Conservation (phyloP, 345 rosid species). For the Citrus inodora region DNA sequence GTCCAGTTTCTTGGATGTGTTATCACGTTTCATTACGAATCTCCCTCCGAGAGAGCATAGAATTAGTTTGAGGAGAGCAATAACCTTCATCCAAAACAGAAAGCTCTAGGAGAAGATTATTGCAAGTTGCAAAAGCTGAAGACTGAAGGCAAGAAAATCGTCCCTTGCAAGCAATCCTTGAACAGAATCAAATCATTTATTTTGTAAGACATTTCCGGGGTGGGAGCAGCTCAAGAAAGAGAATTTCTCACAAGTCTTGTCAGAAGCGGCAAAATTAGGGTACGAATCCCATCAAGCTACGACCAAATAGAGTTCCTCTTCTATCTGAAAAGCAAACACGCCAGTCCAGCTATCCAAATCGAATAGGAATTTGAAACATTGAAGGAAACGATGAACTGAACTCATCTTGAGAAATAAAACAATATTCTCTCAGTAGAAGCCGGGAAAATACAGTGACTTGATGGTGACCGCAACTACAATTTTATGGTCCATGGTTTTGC, state of each 20-base stretch:
- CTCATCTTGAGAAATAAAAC: neutral
- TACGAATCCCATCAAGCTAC: neutral
- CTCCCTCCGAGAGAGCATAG: neutral
- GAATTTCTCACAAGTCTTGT: neutral
- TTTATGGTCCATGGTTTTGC: neutral
- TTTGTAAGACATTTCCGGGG: neutral
- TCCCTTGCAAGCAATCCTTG: neutral
- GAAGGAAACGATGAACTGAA: neutral
- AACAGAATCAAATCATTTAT: neutral
- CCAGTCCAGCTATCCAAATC: no score
- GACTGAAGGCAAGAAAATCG: neutral
- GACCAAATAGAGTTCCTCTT: neutral
- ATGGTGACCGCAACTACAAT: neutral
- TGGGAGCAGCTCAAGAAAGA: neutral
- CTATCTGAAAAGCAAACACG: neutral
- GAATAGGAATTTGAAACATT: neutral
- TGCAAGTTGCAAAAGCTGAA: conserved; percentile 8
- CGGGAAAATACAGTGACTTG: neutral
- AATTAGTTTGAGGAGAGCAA: neutral
- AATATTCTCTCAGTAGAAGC: neutral
- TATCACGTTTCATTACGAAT: no score
- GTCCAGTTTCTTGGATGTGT: no score
- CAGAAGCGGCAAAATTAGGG: neutral
- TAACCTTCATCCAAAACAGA: neutral
- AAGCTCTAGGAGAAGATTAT: neutral